Evolutionary conservation across 2,329 filamentous ascomycete genomes (phyloP).

Genomic region (Stromatinia cepivora): DNA sequence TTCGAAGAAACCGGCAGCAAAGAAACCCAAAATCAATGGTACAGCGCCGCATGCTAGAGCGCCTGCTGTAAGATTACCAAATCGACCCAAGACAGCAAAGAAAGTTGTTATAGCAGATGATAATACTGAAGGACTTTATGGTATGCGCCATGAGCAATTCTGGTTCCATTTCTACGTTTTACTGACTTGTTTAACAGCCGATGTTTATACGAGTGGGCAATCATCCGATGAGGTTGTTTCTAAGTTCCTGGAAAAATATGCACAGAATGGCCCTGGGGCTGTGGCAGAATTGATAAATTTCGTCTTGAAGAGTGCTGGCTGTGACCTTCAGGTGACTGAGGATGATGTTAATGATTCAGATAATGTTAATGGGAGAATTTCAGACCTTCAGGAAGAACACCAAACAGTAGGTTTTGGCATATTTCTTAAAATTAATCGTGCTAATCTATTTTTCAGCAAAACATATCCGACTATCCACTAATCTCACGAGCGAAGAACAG

Average conservation of each 20-base stretch:
- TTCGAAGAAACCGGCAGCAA: slow-evolving; percentile 58
- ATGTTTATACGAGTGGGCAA: slow-evolving; percentile 62
- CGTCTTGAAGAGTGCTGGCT: slow-evolving; percentile 72
- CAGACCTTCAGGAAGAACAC: slow-evolving; percentile 85
- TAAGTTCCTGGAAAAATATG: slow-evolving; percentile 61
- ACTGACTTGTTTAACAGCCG: slow-evolving; percentile 48
- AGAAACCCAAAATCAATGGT: slow-evolving; percentile 66
- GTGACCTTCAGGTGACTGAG: slow-evolving; percentile 72
- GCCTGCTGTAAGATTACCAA: slow-evolving; percentile 47
- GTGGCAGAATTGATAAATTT: slow-evolving; percentile 66
- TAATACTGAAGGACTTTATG: slow-evolving; percentile 36
- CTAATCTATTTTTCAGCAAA: slow-evolving; percentile 51
- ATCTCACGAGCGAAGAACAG: slow-evolving; percentile 78
- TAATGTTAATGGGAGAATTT: slow-evolving; percentile 74
- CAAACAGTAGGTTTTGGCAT: slow-evolving; percentile 60
- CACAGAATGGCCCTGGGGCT: slow-evolving; percentile 53
- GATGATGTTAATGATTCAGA: slow-evolving; percentile 90
- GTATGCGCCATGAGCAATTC: slow-evolving; percentile 29
- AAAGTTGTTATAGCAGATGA: slow-evolving; percentile 49
- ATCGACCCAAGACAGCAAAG: slow-evolving; percentile 41
- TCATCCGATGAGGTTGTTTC: slow-evolving; percentile 57
- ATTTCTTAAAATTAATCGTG: not conserved
- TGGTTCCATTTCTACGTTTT: slow-evolving; percentile 8
- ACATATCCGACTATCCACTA: slow-evolving; percentile 87
- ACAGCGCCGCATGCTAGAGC: slow-evolving; percentile 55